These are phyloP conservation scores for Mycena alexandri DNA, from an alignment of 768 basidiomycete genomes.

Conservation along the genomic window DNA sequence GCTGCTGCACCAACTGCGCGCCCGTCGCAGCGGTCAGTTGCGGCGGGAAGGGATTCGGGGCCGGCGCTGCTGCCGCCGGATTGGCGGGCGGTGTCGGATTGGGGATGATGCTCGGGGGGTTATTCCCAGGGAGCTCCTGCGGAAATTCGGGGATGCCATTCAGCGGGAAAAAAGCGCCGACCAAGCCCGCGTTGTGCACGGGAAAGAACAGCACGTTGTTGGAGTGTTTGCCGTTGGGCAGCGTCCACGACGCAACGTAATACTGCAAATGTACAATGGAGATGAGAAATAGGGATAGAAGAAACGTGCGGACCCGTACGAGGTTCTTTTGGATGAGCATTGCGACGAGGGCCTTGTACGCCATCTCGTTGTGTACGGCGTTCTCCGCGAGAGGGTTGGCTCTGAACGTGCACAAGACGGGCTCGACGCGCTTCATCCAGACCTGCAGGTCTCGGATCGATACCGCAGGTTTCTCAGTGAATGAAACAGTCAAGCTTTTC, in stretches of 20 bases:
- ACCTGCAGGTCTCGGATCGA: conserved; percentile 53
- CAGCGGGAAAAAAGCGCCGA: conserved; percentile 63
- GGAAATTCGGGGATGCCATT: conserved; percentile 68
- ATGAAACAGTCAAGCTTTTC: conserved; percentile 51
- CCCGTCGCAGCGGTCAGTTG: not conserved
- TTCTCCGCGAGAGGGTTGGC: conserved; percentile 43
- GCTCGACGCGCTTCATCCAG: conserved; percentile 62
- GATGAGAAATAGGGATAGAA: conserved; percentile 10
- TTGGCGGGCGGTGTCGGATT: conserved; percentile 17
- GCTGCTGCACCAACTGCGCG: conserved; percentile 9
- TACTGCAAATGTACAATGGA: conserved; percentile 51
- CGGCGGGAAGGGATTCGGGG: conserved; percentile 1
- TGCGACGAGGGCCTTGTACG: conserved; percentile 56
- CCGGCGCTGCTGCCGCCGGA: not conserved
- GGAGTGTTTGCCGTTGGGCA: conserved; percentile 56
- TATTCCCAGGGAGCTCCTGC: conserved; percentile 39
- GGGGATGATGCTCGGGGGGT: conserved; percentile 17
- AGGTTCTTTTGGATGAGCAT: conserved; percentile 58
- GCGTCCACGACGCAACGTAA: conserved; percentile 64
- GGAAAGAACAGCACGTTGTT: conserved; percentile 65
- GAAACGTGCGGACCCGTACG: conserved; percentile 48
- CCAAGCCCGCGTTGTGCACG: conserved; percentile 45
- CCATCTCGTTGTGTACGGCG: conserved; percentile 58
- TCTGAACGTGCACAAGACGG: conserved; percentile 57
- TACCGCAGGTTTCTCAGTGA: conserved; percentile 57